A percentile compares a stretch with the other conserved stretches of the same genome.
Evolutionary conservation across 2,329 filamentous ascomycete genomes (phyloP).

Genomic region (Emmonsia crescens): DNA sequence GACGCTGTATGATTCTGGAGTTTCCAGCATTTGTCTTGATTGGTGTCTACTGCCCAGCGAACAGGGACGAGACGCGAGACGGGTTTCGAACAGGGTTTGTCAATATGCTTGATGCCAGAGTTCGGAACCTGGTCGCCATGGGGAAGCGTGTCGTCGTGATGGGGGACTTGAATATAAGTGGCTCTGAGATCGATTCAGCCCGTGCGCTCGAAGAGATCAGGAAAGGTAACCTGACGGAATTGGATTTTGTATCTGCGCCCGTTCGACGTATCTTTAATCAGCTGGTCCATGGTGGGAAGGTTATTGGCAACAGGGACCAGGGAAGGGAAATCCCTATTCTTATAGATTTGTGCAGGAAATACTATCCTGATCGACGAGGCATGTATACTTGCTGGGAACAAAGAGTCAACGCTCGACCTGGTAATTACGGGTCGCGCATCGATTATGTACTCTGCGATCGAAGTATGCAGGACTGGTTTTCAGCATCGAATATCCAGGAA

Average conservation of each 20-base stretch:
- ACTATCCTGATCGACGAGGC: conserved; percentile 65
- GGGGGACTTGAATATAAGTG: conserved; percentile 77
- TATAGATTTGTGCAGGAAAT: conserved; percentile 73
- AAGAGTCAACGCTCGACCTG: conserved; percentile 87
- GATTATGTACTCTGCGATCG: conserved; percentile 84
- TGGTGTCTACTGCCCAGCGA: conserved; percentile 85
- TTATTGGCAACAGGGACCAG: conserved; percentile 54
- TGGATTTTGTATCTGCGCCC: conserved; percentile 62
- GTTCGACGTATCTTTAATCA: conserved; percentile 75
- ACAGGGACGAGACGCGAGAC: conserved; percentile 70
- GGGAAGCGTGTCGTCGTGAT: conserved; percentile 79
- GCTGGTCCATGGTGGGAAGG: conserved; percentile 61
- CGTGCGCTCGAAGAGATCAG: conserved; percentile 59
- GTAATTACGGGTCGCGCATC: conserved; percentile 84
- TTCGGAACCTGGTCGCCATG: conserved; percentile 68
- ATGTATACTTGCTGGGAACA: conserved; percentile 99
- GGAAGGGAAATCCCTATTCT: conserved; percentile 61
- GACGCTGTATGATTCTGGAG: conserved; percentile 80
- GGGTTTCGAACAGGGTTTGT: conserved; percentile 75
- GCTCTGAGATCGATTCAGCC: conserved; percentile 62
- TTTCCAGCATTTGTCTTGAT: conserved; percentile 92
- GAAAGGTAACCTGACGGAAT: conserved; percentile 56
- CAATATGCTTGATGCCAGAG: conserved; percentile 65
- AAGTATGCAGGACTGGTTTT: conserved; percentile 69
- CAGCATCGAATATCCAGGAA: conserved; percentile 76